Conservation (phyloP, 140 eudicot genomes). For the Senecio squalidus region DNA sequence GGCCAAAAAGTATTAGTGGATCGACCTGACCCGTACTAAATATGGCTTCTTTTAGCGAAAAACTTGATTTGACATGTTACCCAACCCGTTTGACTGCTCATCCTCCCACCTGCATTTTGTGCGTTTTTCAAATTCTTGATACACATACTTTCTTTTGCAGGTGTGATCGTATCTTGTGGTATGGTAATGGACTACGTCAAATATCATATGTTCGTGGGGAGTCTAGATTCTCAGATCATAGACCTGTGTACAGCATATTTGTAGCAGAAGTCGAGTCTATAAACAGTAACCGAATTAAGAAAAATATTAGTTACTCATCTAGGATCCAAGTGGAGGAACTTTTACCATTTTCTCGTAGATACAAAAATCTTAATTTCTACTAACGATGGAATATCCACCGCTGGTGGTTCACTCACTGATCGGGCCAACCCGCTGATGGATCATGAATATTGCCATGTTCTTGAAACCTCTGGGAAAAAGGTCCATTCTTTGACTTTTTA, state of each 20-base stretch:
- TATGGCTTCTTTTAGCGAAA: too few species aligned
- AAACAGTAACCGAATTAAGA: constrained; percentile 42
- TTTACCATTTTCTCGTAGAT: constrained; percentile 54
- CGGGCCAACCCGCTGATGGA: too few species aligned
- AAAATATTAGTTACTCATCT: constrained; percentile 50
- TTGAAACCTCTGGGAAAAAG: constrained; percentile 14
- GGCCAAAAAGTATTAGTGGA: too few species aligned
- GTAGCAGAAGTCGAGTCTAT: constrained; percentile 82
- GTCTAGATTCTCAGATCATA: constrained; percentile 90
- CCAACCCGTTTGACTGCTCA: too few species aligned
- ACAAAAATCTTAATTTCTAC: constrained; percentile 29
- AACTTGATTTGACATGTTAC: too few species aligned
- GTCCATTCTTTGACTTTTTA: constrained; percentile 2
- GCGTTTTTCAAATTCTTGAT: background rate
- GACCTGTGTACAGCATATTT: constrained; percentile 78
- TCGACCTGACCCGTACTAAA: too few species aligned
- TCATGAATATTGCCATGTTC: too few species aligned
- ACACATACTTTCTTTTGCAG: constrained; percentile 27
- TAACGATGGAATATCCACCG: too few species aligned
- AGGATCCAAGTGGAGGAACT: constrained; percentile 84
- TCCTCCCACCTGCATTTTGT: background rate
- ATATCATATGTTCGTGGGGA: constrained; percentile 86
- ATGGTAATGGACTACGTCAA: constrained; percentile 74
- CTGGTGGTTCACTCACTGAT: too few species aligned
- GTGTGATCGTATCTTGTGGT: constrained; percentile 98